phyloP scores from a whole-genome alignment of 2,329 filamentous ascomycete species.

The Aaosphaeria arxii region DNA sequence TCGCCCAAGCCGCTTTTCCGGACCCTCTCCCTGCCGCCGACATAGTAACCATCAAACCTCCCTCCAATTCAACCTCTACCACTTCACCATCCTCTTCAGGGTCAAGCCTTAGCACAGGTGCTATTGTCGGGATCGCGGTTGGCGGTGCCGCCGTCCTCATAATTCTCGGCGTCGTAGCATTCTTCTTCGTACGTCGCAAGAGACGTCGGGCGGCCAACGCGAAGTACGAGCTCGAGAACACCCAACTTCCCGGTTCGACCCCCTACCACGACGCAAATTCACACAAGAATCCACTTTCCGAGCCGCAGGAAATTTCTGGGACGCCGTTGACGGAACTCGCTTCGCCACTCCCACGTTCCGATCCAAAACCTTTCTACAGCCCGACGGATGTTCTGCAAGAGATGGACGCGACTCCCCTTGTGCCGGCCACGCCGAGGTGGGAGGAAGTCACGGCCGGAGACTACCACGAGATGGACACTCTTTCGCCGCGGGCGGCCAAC shows the following conservation, averaged over 20 bases:
- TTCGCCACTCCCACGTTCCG: slow-evolving; percentile 6
- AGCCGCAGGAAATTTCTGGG: slow-evolving; percentile 10
- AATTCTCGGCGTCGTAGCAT: slow-evolving; percentile 13
- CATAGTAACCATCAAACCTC: slow-evolving; percentile 23
- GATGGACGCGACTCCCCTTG: slow-evolving; percentile 13
- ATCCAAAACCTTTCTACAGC: slow-evolving; percentile 17
- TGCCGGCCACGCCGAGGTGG: slow-evolving; percentile 17
- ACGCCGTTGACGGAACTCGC: slow-evolving; percentile 11
- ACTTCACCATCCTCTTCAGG: slow-evolving; percentile 1
- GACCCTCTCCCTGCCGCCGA: slow-evolving; percentile 27
- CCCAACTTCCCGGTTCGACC: slow-evolving; percentile 7
- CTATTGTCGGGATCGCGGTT: slow-evolving; percentile 32
- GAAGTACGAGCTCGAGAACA: slow-evolving; percentile 13
- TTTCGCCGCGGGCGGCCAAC: slow-evolving; percentile 14
- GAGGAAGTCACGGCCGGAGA: slow-evolving; percentile 15
- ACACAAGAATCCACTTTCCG: not conserved
- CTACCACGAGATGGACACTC: slow-evolving; percentile 17
- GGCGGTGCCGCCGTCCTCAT: slow-evolving; percentile 17
- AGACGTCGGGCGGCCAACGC: slow-evolving; percentile 6
- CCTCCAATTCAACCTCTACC: slow-evolving; percentile 1
- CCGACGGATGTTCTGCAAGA: slow-evolving; percentile 23
- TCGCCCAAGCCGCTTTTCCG: slow-evolving; percentile 37
- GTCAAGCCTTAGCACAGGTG: slow-evolving; percentile 18
- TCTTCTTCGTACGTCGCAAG: slow-evolving; percentile 21
- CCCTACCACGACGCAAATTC: slow-evolving; percentile 9